Evolutionary conservation across 306 rosid genomes (phyloP), one percentile per base, ranked within the genome.

Genomic region (Rubus parviflorus): DNA sequence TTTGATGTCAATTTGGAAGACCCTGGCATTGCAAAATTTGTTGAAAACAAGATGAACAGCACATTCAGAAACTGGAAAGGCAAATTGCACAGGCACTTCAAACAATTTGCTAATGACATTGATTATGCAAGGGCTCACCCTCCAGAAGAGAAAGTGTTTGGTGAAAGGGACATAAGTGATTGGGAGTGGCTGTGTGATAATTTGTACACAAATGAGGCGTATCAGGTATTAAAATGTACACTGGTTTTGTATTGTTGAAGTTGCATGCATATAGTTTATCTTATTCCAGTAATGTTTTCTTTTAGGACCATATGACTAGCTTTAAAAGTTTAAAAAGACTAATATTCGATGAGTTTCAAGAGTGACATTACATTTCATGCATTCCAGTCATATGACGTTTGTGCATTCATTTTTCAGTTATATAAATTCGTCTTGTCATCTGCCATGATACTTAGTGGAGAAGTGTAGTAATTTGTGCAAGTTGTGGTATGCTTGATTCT

Each of bases 291-390:
- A 25, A 25, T 25, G 30, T 25, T 25, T 25, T 25, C 30, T 0
- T 25, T 25, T 25, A 25, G 30, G 30, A 25, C 30, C 30, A 25
- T 25, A 25, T 25, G 1, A 25, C 30, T 25, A 25, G 30, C 30
- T 25, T 25, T 25, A 25, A 25, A 25, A 25, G 30, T 25, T 0
- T 25, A 0, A 25, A 25, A 25, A 25, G 30, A 25, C 30, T 25
- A 25, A 25, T 25, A 25, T 25, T 25, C 0, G 30, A 25, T 25
- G 30, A 25, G 30, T 25, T 25, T 25, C 30, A 70, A 88, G 92
- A 15, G 97, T 95, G 78, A 89, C 96, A 86, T 73, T 72, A 45
- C 61, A 37, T 62, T 63, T 83, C 72, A 73, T 60, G 40, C 42
- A 38, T 56, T 74, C 58, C 68, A 30, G 53, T 77, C 82, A 42